A percentile compares a stretch with the other conserved stretches of the same genome.
Evolutionary conservation across 83 land plant species (phyloP).

Genomic region (Picea abies): DNA sequence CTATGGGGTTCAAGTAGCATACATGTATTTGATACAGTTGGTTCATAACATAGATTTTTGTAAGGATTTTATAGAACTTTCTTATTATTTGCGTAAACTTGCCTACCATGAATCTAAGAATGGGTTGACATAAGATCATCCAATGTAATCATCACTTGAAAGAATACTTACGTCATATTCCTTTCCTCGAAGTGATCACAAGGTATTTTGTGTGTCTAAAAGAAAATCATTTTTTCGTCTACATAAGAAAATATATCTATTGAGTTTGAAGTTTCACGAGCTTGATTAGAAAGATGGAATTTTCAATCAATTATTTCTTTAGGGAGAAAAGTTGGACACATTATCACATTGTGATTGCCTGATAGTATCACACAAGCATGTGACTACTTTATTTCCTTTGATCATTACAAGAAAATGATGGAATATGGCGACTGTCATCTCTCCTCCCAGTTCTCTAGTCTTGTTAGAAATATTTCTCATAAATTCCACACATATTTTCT

Average conservation of each 20-base stretch:
- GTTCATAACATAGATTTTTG: slow-evolving; percentile 17
- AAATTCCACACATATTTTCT: slow-evolving; percentile 36
- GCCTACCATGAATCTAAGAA: slow-evolving; percentile 28
- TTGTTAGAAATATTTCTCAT: slow-evolving; percentile 15
- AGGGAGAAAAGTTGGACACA: background rate
- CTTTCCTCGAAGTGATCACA: slow-evolving; percentile 12
- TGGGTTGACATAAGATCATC: slow-evolving; percentile 37
- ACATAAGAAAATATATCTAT: slow-evolving; percentile 24
- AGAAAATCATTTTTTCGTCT: slow-evolving; percentile 36
- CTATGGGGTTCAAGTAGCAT: slow-evolving; percentile 41
- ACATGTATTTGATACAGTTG: slow-evolving; percentile 34
- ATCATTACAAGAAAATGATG: slow-evolving; percentile 39
- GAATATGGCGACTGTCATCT: slow-evolving; percentile 61
- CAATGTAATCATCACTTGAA: slow-evolving; percentile 36
- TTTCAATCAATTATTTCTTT: background rate
- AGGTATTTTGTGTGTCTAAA: slow-evolving; percentile 44
- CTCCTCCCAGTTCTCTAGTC: slow-evolving; percentile 26
- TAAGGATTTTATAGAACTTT: slow-evolving; percentile 19
- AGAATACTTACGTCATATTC: slow-evolving; percentile 27
- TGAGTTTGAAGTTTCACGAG: slow-evolving; percentile 32
- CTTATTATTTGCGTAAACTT: slow-evolving; percentile 28
- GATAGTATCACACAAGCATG: slow-evolving; percentile 31
- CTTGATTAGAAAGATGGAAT: background rate
- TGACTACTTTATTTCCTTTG: slow-evolving; percentile 37
- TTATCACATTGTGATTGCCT: slow-evolving; percentile 24